phyloP scores from a whole-genome alignment of 2,329 filamentous ascomycete species.

The Ophiostoma angusticollis region DNA sequence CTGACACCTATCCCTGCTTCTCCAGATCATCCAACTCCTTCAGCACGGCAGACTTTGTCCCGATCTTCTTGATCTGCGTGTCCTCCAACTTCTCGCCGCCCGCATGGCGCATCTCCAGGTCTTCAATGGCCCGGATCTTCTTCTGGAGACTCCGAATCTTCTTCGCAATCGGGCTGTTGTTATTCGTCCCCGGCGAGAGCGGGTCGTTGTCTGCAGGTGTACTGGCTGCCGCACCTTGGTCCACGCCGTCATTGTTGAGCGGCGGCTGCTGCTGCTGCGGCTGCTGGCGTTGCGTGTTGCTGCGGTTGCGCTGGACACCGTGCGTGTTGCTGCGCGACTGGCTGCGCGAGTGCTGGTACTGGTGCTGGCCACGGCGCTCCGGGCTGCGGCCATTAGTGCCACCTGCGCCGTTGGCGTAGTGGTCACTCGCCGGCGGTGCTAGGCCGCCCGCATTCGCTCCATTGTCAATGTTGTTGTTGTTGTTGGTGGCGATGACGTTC shows the following conservation, averaged over 20 bases:
- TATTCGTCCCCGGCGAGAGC: conserved; percentile 32
- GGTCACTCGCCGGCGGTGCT: conserved; percentile 31
- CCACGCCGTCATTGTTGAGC: conserved; percentile 15
- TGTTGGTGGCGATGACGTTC: conserved; percentile 22
- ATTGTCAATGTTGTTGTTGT: neutral
- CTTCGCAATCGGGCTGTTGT: conserved; percentile 68
- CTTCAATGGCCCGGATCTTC: conserved; percentile 95
- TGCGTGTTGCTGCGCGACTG: conserved; percentile 34
- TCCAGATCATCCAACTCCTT: conserved; percentile 62
- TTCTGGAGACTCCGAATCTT: conserved; percentile 88
- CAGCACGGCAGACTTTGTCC: conserved; percentile 70
- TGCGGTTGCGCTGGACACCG: conserved; percentile 35
- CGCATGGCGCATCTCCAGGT: conserved; percentile 91
- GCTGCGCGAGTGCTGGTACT: conserved; percentile 17
- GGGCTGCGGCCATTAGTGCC: conserved; percentile 49
- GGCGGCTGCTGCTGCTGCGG: conserved; percentile 20
- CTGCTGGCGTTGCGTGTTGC: conserved; percentile 31
- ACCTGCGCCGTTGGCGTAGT: conserved; percentile 28
- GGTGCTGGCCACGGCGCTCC: conserved; percentile 44
- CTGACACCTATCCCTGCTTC: conserved; percentile 23
- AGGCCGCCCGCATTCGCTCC: conserved; percentile 35
- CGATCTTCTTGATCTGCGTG: conserved; percentile 97
- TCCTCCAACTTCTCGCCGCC: conserved; percentile 95
- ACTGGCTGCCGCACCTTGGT: conserved; percentile 21
- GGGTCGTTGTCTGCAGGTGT: conserved; percentile 25